A percentile compares a stretch with the other conserved stretches of the same genome.
Evolutionary conservation across 768 basidiomycete genomes (phyloP).

Genomic region (Russula brevipes): DNA sequence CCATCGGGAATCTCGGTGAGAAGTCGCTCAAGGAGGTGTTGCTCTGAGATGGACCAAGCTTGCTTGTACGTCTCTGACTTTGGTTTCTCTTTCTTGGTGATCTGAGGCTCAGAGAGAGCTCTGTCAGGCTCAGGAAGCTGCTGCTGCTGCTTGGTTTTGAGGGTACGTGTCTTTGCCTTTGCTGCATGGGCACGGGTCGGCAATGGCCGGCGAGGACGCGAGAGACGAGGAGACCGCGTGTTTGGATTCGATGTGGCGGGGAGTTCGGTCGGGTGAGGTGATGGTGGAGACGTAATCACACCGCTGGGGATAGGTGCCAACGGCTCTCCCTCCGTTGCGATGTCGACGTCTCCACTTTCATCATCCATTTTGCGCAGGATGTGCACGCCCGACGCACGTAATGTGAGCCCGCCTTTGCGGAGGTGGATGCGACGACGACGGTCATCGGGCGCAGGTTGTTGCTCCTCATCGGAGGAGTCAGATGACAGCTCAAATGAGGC

Average conservation of each 20-base stretch:
- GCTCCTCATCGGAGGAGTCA: constrained; percentile 38
- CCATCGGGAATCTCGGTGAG: constrained; percentile 73
- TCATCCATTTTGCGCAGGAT: constrained; percentile 54
- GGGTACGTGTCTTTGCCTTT: constrained; percentile 11
- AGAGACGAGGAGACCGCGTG: not conserved
- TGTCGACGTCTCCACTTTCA: constrained; percentile 57
- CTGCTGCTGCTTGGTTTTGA: not conserved
- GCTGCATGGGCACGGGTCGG: constrained; percentile 3
- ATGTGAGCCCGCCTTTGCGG: constrained; percentile 31
- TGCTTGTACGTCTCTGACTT: constrained; percentile 79
- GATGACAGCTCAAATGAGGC: constrained; percentile 32
- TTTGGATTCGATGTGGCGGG: not conserved
- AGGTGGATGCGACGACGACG: constrained; percentile 49
- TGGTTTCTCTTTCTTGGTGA: constrained; percentile 32
- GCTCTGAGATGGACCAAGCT: constrained; percentile 71
- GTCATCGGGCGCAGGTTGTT: constrained; percentile 39
- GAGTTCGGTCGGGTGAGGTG: not conserved
- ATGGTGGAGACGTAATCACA: constrained; percentile 7
- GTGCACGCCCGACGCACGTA: constrained; percentile 40
- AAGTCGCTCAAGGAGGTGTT: constrained; percentile 68
- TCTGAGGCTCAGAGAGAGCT: not conserved
- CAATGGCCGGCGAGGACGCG: constrained; percentile 8
- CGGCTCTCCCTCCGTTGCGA: constrained; percentile 31
- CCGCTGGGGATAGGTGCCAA: not conserved
- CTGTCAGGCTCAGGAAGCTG: not conserved